Evolutionary conservation across 148 eudicot species (phyloP).

Genomic region (Amaranthus hypochondriacus): DNA sequence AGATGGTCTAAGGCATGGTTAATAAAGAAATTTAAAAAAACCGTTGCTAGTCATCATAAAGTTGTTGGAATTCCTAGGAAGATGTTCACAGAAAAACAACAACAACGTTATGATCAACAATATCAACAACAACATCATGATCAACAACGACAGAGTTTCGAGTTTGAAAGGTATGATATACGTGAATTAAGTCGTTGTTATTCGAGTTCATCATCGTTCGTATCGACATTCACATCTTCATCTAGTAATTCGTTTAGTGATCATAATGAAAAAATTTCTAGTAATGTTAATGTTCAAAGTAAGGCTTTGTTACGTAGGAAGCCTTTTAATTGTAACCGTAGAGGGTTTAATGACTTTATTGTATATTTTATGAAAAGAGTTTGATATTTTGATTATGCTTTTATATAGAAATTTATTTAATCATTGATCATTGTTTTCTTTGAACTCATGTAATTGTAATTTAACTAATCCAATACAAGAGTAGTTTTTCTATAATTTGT

Average conservation of each 20-base stretch:
- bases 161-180: slow-evolving; percentile 8
- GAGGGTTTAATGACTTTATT: slow-evolving; percentile 17
- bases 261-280: slow-evolving; percentile 8
- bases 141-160: background rate
- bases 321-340: slow-evolving; percentile 23
- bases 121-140: background rate
- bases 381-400: background rate
- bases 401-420: background rate
- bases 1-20: slow-evolving; percentile 35
- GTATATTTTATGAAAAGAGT: slow-evolving; percentile 17
- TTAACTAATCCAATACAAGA: too few species aligned
- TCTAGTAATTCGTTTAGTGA: slow-evolving; percentile 14
- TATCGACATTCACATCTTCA: slow-evolving; percentile 16
- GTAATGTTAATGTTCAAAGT: slow-evolving; percentile 2
- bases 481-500: too few species aligned
- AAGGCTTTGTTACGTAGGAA: slow-evolving; percentile 18
- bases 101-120: background rate
- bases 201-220: slow-evolving; percentile 24
- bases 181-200: slow-evolving; percentile 20
- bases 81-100: background rate
- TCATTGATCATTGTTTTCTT: background rate
- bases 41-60: background rate
- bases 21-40: slow-evolving; percentile 17
- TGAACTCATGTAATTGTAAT: too few species aligned
- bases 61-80: background rate